phyloP scores from a whole-genome alignment of 345 rosid genomes.

The Citrus trifoliata region DNA sequence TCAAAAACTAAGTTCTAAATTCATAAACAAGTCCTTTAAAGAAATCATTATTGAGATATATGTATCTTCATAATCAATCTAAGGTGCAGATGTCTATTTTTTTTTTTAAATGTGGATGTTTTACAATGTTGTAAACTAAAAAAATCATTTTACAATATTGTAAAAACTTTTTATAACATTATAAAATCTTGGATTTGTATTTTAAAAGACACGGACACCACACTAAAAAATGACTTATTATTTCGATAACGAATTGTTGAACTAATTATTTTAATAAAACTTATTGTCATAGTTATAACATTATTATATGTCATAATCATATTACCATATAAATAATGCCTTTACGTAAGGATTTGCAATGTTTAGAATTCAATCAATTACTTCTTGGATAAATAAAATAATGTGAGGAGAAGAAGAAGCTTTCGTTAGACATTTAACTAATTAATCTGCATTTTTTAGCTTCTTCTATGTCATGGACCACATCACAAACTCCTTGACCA shows the following conservation, averaged over 20 bases:
- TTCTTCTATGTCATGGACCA: neutral
- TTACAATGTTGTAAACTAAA: too few relatives aligned
- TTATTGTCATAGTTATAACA: neutral
- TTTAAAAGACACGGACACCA: too few relatives aligned
- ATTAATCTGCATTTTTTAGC: neutral
- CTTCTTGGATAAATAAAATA: neutral
- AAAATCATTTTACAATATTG: too few relatives aligned
- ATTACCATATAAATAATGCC: neutral
- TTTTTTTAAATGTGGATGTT: too few relatives aligned
- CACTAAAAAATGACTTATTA: accelerated
- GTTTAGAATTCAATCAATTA: neutral
- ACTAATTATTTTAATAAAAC: too few relatives aligned
- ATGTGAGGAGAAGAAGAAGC: neutral
- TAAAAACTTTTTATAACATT: too few relatives aligned
- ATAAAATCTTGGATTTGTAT: accelerated
- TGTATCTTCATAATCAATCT: too few relatives aligned
- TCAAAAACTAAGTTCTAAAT: too few relatives aligned
- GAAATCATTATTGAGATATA: too few relatives aligned
- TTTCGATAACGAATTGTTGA: too few relatives aligned
- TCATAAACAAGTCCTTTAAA: too few relatives aligned
- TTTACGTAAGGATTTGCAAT: neutral
- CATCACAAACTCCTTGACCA: neutral
- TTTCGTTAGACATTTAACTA: neutral
- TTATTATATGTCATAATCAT: too few relatives aligned
- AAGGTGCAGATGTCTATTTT: accelerated